Evolutionary conservation across 2,329 filamentous ascomycete genomes (phyloP), one percentile per base, ranked within the genome.

Genomic region (Fusarium denticulatum): DNA sequence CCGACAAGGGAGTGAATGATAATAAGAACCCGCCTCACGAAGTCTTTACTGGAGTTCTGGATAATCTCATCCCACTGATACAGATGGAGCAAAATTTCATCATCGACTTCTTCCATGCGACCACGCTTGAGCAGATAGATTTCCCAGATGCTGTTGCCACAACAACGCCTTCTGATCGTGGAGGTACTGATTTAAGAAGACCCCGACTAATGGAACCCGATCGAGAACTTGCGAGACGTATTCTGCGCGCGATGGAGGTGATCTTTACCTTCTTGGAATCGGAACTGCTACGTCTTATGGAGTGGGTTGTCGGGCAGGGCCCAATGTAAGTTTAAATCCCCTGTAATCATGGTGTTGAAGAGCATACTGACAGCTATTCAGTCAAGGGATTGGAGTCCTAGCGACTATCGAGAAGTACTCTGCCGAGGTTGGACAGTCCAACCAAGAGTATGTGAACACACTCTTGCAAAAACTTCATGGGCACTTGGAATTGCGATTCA

Each of bases 61-160:
- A 96, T 64, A 94, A 98, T 77, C 89, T 96, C 72, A 85, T 95
- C 49, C 94, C 93, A 11, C 87, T 97, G 63, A 91, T 98, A 66
- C 92, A 94, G 76, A 95, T 96, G 81, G 96, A 99, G 83, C 96
- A 99, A 81, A 98, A 98, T 80, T 99, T 98, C 80, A 87, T 98
- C 55, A 91, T 97, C n/a, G 94, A 97, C 76, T 96, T 98, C 81
- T 98, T 98, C 88, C 96, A 98, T 77, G 90, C 96, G 32, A 94
- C 93, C n/a, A 97, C 94, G 5, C 86, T 96, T 34, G 92, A 95
- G 77, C 92, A 91, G 40, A 83, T 89, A 22, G 95, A 98, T 79
- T 98, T 98, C 79, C 88, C 93, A 3, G 96, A 98, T 73, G 88
- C 92, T 6, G 92, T 98, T 24, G 86, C 88, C 26, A 87, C 89